A percentile compares a stretch with the other conserved stretches of the same genome.
Conservation (phyloP, 495 filamentous ascomycete species). For the Penicillium egyptiacum region DNA sequence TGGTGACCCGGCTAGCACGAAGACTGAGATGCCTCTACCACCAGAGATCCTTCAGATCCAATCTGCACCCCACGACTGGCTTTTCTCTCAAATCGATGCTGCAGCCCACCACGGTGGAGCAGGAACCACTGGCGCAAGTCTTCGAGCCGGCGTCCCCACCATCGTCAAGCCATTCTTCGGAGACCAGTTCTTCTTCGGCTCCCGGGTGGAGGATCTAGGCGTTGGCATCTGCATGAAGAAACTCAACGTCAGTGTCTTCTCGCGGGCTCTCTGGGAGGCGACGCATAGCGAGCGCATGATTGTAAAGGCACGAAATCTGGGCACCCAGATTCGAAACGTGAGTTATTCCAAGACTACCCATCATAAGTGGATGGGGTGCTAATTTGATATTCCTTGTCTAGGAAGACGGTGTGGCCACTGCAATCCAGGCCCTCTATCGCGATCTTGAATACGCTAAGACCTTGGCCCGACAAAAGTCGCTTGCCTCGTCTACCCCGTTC, state of each 20-base stretch:
- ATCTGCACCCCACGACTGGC: conserved; percentile 93
- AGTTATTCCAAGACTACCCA: conserved; percentile 27
- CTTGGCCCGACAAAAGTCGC: conserved; percentile 65
- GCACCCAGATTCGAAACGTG: conserved; percentile 84
- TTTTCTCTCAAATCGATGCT: conserved; percentile 92
- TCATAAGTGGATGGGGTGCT: background rate
- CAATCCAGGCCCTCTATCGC: conserved; percentile 90
- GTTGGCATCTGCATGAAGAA: conserved; percentile 89
- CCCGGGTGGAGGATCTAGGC: conserved; percentile 84
- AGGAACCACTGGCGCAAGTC: conserved; percentile 91
- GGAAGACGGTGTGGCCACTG: conserved; percentile 86
- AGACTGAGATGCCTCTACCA: conserved; percentile 71
- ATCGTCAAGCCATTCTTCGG: conserved; percentile 97
- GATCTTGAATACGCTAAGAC: conserved; percentile 95
- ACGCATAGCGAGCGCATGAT: conserved; percentile 89
- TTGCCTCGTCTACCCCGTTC: conserved; percentile 43
- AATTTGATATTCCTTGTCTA: conserved; percentile 32
- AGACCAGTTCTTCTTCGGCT: conserved; percentile 95
- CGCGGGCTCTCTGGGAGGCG: conserved; percentile 86
- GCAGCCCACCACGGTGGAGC: conserved; percentile 93
- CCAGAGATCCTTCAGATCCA: conserved; percentile 83
- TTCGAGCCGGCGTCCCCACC: conserved; percentile 89
- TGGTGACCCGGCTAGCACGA: conserved; percentile 55
- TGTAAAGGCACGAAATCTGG: conserved; percentile 74
- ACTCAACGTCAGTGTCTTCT: conserved; percentile 78